phyloP scores from a whole-genome alignment of 768 basidiomycete genomes.

The Amyloporia xantha region DNA sequence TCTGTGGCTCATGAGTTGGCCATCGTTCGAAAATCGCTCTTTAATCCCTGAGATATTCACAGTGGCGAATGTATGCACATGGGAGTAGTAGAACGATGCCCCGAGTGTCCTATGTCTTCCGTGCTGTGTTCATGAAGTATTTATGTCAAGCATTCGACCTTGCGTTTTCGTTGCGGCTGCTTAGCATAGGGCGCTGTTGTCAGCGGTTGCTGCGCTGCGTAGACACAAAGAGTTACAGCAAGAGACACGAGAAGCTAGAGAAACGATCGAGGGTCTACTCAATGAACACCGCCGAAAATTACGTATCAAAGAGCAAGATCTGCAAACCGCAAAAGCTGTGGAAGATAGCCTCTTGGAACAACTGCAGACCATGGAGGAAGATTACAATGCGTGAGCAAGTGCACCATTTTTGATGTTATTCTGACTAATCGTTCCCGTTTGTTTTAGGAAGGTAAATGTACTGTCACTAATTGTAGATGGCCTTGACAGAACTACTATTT shows the following conservation, averaged over 20 bases:
- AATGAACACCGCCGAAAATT: conserved; percentile 11
- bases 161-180: not conserved
- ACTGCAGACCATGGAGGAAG: conserved; percentile 8
- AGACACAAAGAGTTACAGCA: conserved; percentile 32
- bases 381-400: conserved; percentile 2
- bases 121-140: conserved; percentile 17
- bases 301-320: conserved; percentile 15
- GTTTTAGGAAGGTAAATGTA: conserved; percentile 4
- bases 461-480: too few relatives aligned
- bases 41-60: too few relatives aligned
- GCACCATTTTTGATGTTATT: not conserved
- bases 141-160: conserved; percentile 2
- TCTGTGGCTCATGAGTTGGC: too few relatives aligned
- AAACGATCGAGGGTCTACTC: conserved; percentile 9
- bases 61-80: too few relatives aligned
- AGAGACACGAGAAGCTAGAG: conserved; percentile 6
- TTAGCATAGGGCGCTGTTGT: conserved; percentile 28
- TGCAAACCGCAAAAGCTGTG: conserved; percentile 9
- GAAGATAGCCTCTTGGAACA: conserved; percentile 15
- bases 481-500: too few relatives aligned
- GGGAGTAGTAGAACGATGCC: too few relatives aligned
- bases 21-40: too few relatives aligned
- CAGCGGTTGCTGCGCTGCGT: conserved; percentile 30
- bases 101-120: too few relatives aligned
- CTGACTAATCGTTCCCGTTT: not conserved